phyloP scores from a whole-genome alignment of 2,329 filamentous ascomycete genomes.

The Xylariales sp. region DNA sequence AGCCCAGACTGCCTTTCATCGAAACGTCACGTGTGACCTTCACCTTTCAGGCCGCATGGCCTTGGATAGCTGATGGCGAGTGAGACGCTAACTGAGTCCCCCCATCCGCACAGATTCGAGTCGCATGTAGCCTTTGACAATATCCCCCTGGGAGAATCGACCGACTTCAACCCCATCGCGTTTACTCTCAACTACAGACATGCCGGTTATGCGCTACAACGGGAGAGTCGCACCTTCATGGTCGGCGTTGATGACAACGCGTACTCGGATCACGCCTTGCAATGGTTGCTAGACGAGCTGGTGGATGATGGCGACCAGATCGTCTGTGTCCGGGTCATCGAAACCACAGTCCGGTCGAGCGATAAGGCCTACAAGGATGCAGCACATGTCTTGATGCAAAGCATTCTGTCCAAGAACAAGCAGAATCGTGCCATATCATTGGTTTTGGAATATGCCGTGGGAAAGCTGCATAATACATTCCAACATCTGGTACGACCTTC shows the following conservation, averaged over 20 bases:
- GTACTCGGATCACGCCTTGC: conserved; percentile 86
- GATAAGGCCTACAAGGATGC: conserved; percentile 71
- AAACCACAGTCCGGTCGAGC: conserved; percentile 69
- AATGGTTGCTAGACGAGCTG: conserved; percentile 88
- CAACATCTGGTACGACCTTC: conserved; percentile 67
- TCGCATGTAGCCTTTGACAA: conserved; percentile 59
- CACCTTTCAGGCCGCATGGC: not conserved
- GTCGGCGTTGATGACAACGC: conserved; percentile 87
- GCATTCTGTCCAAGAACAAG: conserved; percentile 73
- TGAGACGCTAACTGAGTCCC: conserved; percentile 27
- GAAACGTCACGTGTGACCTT: too few relatives aligned
- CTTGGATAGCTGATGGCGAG: conserved; percentile 23
- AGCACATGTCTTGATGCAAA: conserved; percentile 67
- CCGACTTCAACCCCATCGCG: conserved; percentile 57
- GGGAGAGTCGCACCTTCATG: conserved; percentile 81
- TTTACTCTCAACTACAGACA: conserved; percentile 83
- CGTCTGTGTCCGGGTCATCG: conserved; percentile 82
- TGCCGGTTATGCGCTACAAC: conserved; percentile 75
- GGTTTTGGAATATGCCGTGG: conserved; percentile 80
- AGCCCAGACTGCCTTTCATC: too few relatives aligned
- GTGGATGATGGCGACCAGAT: conserved; percentile 93
- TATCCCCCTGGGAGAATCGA: conserved; percentile 51
- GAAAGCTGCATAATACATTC: conserved; percentile 86
- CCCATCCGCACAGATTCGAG: conserved; percentile 46
- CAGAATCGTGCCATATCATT: conserved; percentile 80